Evolutionary conservation across 2,329 filamentous ascomycete species (phyloP).

Genomic region (Cercospora sp.): DNA sequence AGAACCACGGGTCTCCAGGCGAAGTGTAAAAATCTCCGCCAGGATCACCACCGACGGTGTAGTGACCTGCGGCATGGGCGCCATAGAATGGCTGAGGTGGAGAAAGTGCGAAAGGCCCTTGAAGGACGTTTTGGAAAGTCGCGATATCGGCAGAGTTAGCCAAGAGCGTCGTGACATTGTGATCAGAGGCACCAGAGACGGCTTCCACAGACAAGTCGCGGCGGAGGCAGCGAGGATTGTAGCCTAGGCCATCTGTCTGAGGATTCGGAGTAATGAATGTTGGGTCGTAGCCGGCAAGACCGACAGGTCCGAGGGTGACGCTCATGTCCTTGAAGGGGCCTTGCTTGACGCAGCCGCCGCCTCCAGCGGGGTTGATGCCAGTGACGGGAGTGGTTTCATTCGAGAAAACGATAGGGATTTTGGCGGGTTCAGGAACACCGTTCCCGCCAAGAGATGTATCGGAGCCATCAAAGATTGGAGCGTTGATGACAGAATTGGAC

Average conservation of each 20-base stretch:
- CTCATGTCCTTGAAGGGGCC: slow-evolving; percentile 50
- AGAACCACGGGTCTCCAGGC: slow-evolving; percentile 52
- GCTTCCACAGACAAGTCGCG: slow-evolving; percentile 17
- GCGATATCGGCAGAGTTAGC: slow-evolving; percentile 13
- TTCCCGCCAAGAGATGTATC: slow-evolving; percentile 45
- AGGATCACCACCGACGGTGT: slow-evolving; percentile 47
- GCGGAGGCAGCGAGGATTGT: slow-evolving; percentile 26
- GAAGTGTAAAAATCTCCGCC: slow-evolving; percentile 44
- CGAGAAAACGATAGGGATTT: slow-evolving; percentile 13
- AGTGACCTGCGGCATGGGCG: slow-evolving; percentile 49
- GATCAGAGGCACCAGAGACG: slow-evolving; percentile 9
- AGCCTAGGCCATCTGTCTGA: slow-evolving; percentile 26
- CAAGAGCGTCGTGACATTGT: slow-evolving; percentile 18
- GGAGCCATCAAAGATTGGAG: slow-evolving; percentile 58
- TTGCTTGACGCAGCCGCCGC: slow-evolving; percentile 56
- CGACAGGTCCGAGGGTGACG: slow-evolving; percentile 18
- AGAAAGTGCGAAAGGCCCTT: slow-evolving; percentile 13
- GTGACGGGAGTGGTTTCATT: slow-evolving; percentile 27
- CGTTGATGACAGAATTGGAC: slow-evolving; percentile 46
- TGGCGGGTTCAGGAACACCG: slow-evolving; percentile 17
- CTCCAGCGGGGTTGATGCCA: slow-evolving; percentile 49
- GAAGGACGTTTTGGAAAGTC: slow-evolving; percentile 23
- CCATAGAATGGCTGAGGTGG: slow-evolving; percentile 14
- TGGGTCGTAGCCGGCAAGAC: slow-evolving; percentile 11
- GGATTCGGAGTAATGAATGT: slow-evolving; percentile 25